A percentile compares a stretch with the other conserved stretches of the same genome.
Evolutionary conservation across 2,329 filamentous ascomycete species (phyloP).

Genomic region (Pseudogymnoascus sp.): DNA sequence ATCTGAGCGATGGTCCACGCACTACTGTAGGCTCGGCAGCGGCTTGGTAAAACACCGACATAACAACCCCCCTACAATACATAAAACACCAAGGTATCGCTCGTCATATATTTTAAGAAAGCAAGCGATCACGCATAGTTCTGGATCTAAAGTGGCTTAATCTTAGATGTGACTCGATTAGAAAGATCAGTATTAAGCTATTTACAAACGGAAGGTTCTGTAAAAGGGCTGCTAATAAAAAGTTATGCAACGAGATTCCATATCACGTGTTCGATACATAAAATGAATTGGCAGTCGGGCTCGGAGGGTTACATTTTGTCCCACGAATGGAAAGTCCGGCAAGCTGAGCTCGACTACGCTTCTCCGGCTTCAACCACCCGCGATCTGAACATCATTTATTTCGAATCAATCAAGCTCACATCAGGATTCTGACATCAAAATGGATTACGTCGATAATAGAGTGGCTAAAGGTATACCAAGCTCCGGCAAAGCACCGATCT

Average conservation of each 20-base stretch:
- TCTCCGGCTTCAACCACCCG: background rate
- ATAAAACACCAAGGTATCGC: constrained; percentile 9
- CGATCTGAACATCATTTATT: background rate
- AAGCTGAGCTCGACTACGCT: background rate
- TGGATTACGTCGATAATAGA: constrained; percentile 30
- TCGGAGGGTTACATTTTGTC: background rate
- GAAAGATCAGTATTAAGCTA: background rate
- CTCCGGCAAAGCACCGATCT: background rate
- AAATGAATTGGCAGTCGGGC: background rate
- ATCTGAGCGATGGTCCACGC: constrained; percentile 3
- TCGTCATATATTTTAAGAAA: background rate
- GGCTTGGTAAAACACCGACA: constrained; percentile 9
- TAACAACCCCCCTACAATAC: constrained; percentile 7
- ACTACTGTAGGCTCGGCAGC: constrained; percentile 6
- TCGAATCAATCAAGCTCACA: background rate
- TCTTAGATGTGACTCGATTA: background rate
- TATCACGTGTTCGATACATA: background rate
- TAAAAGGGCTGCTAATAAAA: background rate
- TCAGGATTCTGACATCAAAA: constrained; percentile 11
- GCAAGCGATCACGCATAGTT: background rate
- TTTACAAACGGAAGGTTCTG: background rate
- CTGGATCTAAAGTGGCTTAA: background rate
- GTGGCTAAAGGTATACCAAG: constrained; percentile 24
- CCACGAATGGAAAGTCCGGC: background rate
- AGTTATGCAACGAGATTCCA: background rate